Conservation (phyloP, 1,284 basidiomycete species). For the Heterobasidion irregulare region DNA sequence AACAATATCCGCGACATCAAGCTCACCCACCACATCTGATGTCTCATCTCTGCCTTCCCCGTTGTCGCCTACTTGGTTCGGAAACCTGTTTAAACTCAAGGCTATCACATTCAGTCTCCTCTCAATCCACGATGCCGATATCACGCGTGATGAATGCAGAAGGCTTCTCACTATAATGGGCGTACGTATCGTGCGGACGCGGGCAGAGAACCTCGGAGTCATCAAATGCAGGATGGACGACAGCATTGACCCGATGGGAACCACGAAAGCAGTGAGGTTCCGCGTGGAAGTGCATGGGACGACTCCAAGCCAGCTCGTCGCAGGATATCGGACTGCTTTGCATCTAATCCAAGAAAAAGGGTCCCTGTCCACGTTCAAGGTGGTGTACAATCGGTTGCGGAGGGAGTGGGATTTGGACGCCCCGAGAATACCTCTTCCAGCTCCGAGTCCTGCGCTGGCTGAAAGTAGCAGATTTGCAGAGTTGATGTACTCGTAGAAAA, state of each 20-base stretch:
- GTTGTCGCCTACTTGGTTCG: slow-evolving; percentile 80
- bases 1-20: slow-evolving; percentile 18
- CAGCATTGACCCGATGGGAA: slow-evolving; percentile 43
- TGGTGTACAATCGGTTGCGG: slow-evolving; percentile 60
- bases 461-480: slow-evolving; percentile 24
- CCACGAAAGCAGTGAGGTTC: slow-evolving; percentile 68
- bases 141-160: slow-evolving; percentile 67
- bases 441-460: slow-evolving; percentile 12
- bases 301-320: slow-evolving; percentile 32
- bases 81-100: slow-evolving; percentile 83
- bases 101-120: slow-evolving; percentile 56
- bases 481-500: slow-evolving; percentile 16
- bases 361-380: slow-evolving; percentile 70
- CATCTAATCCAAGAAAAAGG: slow-evolving; percentile 81
- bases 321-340: slow-evolving; percentile 49
- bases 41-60: slow-evolving; percentile 36
- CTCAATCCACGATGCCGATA: slow-evolving; percentile 61
- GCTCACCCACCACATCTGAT: slow-evolving; percentile 37
- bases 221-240: slow-evolving; percentile 67
- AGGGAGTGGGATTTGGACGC: slow-evolving; percentile 65
- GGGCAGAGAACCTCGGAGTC: slow-evolving; percentile 49
- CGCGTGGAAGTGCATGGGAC: slow-evolving; percentile 62
- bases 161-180: slow-evolving; percentile 68
- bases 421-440: slow-evolving; percentile 15
- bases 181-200: slow-evolving; percentile 58